Evolutionary conservation across 306 rosid genomes (phyloP), one percentile per base, ranked within the genome.

Genomic region (Quercus variabilis): DNA sequence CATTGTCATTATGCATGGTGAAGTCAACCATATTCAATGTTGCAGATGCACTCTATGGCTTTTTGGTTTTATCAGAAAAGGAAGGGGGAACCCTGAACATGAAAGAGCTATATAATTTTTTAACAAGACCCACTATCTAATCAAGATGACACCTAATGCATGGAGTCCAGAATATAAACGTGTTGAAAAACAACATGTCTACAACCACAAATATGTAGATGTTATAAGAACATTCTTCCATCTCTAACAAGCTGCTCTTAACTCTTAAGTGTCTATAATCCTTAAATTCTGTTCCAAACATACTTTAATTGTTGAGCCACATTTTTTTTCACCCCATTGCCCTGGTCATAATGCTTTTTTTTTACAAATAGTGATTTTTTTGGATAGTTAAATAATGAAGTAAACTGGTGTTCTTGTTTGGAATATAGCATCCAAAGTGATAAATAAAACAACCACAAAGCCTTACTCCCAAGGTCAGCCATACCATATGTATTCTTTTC

Each of bases 31-130:
- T 35, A 67, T 67, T 35, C 52, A 6, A 23, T 33, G 70, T 64
- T 30, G 46, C 78, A 38, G 54, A 9, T 46, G 62, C 78, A 52
- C 76, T 12, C 14, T 8, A 0, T 21, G 68, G 25, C 30, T 38
- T 55, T 28, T 80, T 72, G 59, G 41, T 62, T 76, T 72, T 64
- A 77, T 73, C 52, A 30, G 71, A 69, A 18, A 23, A 33, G 33
- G 49, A 58, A 31, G 25, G 9, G 5, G 10, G 31, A 65, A 26
- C 77, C 71, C 26, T n/a, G 11, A 69, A 35, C 52, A 74, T 30
- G 72, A 25, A 63, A 54, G 63, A 23, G 74, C 52, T 19, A 52
- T 43, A 13, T 21, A 69, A 75, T 69, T 13, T 28, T 62, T 72
- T 10, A 12, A 12, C 15, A 9, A 46, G 13, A 21, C 25, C 25